Base-by-base conservation (phyloP, 306 rosid genomes). In the Quercus parvula region DNA sequence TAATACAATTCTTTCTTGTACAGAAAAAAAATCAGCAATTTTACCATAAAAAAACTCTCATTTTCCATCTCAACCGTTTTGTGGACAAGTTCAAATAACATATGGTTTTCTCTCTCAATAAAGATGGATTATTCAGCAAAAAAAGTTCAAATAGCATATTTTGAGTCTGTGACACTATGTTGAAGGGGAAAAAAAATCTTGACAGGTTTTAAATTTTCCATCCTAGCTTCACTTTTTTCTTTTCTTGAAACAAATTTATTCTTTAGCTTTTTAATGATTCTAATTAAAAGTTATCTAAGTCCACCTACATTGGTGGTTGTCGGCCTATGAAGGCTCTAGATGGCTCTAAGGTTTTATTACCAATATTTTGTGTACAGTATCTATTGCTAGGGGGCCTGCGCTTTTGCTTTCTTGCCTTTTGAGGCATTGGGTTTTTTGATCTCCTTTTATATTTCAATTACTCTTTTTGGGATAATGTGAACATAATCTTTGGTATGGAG, bases 391-490 rank as follows among this genome's bases (percentile, higher is more conserved):
- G 78, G 58, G 62, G 79, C 83, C 52, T 66, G 81, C 64, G 79
- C 72, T 78, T 75, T 67, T 81, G 30, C 80, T 63, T 82, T 79
- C 74, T 77, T 78, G 72, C 81, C 86, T 85, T 85, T 83, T 70
- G 76, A 85, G 82, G 87, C 80, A 49, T 69, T 86, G 81, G 52
- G 64, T 31, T 63, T 66, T 78, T 77, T 67, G 19, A 25, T 52
- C n/a, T 33, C 69, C 67, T 78, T 75, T 75, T 44, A 55, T 71
- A 78, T 73, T 49, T 33, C 20, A 64, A 33, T 30, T 27, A 59
- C 56, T 71, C 73, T 67, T 77, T 83, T 62, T 76, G 74, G 83
- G 85, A 57, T 80, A 54, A 77, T 77, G 88, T 82, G 86, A 78
- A 56, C 56, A n/a, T 75, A 81, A 77, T 77, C 71, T 80, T 66